A percentile compares a stretch with the other conserved stretches of the same genome.
phyloP scores from a whole-genome alignment of 2,329 filamentous ascomycete species.

The Fusarium nematophilum region DNA sequence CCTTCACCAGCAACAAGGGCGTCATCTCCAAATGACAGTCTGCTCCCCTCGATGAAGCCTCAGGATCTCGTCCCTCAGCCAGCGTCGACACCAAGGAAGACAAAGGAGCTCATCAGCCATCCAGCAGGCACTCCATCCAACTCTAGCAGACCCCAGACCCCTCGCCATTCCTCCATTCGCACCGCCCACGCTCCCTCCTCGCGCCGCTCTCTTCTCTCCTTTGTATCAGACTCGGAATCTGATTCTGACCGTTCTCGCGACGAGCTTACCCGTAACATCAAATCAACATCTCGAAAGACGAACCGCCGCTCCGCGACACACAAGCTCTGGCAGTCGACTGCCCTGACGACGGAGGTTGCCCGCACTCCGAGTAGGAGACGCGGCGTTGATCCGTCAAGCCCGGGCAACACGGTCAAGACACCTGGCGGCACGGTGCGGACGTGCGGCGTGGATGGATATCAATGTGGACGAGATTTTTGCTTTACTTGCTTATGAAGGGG shows the following conservation, averaged over 20 bases:
- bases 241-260: slow-evolving; percentile 55
- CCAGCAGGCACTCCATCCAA: slow-evolving; percentile 24
- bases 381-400: slow-evolving; percentile 32
- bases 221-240: slow-evolving; percentile 56
- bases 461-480: slow-evolving; percentile 69
- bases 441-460: slow-evolving; percentile 67
- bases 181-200: slow-evolving; percentile 46
- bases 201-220: slow-evolving; percentile 55
- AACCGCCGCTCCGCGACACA: slow-evolving; percentile 27
- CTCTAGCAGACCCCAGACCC: slow-evolving; percentile 43
- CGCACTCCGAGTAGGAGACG: slow-evolving; percentile 44
- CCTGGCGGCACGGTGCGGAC: slow-evolving; percentile 61
- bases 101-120: neutral
- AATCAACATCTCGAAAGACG: slow-evolving; percentile 29
- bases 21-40: neutral
- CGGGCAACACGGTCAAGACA: slow-evolving; percentile 51
- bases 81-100: slow-evolving; percentile 16
- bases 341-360: slow-evolving; percentile 44
- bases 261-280: slow-evolving; percentile 39
- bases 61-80: neutral
- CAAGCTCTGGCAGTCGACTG: slow-evolving; percentile 46
- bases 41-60: neutral
- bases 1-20: neutral
- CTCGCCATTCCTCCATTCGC: slow-evolving; percentile 38
- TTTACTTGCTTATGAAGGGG: slow-evolving; percentile 62